Evolutionary conservation across 2,329 filamentous ascomycete genomes (phyloP), one percentile per base, ranked within the genome.

Genomic region (Aspergillus clavatus): DNA sequence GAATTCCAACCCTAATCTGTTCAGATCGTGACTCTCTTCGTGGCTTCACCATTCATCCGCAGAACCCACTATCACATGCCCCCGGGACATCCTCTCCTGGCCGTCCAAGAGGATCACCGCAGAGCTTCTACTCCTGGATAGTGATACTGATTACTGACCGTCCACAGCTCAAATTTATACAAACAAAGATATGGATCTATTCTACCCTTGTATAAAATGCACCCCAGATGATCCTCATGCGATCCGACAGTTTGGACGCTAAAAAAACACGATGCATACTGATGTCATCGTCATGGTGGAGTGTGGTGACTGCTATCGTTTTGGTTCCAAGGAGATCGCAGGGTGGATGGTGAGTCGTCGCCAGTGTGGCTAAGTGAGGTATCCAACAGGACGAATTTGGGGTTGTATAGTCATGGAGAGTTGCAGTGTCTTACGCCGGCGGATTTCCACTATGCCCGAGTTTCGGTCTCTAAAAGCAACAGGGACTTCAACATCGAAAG

Each of bases 391-490:
- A 68, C 70, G 58, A 72, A 74, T 70, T 52, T 74, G 38, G 72
- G 72, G 0, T n/a, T 75, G 10, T 75, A 74, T 54, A 59, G 68
- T 1, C 72, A 69, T 52, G 72, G 69, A 3, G 64, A 71, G 31
- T 52, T 65, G 14, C 65, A 74, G 14, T 71, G 67, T 27, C 53
- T 71, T 6, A 55, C 51, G 3, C 70, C 71, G 1, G 72, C 72
- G 0, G 69, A 73, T 40, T 74, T 74, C 50, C 51, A 50, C 12
- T 67, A 65, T 53, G 66, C 58, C 3, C n/a, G 48, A 60, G 23
- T 31, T 31, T 31, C n/a, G 28, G 28, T 31, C n/a, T n/a, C n/a
- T n/a, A n/a, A n/a, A n/a, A n/a, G n/a, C n/a, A n/a, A n/a, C n/a
- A n/a, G n/a, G n/a, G n/a, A n/a, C n/a, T n/a, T n/a, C n/a, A n/a